Evolutionary conservation across 306 rosid species (phyloP).

Genomic region (Gastrolobium villosum): DNA sequence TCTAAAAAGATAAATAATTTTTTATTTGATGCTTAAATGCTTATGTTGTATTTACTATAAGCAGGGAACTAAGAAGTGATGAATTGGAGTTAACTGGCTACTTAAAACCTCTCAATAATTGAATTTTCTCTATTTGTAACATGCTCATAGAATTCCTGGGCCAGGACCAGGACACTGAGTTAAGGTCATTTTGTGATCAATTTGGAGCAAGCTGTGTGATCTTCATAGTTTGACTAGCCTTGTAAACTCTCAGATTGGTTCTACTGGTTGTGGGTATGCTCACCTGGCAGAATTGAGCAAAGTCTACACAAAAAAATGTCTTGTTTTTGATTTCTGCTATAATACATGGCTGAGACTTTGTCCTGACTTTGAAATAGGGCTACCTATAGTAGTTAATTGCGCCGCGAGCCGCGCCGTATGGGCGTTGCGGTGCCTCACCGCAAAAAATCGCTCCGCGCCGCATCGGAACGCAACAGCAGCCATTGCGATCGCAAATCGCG

Average conservation of each 20-base stretch:
- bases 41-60: neutral
- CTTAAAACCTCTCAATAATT: neutral
- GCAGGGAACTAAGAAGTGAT: neutral
- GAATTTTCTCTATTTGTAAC: constrained; percentile 8
- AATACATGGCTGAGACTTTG: neutral
- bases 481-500: too few species aligned
- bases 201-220: constrained; percentile 7
- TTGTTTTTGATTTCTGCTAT: neutral
- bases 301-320: neutral
- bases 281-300: neutral
- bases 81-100: constrained; percentile 15
- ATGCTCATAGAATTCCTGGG: neutral
- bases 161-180: neutral
- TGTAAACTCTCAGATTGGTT: neutral
- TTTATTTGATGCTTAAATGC: neutral
- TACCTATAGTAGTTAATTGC: too few species aligned
- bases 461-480: too few species aligned
- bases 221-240: constrained; percentile 14
- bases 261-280: neutral
- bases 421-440: too few species aligned
- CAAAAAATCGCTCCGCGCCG: too few species aligned
- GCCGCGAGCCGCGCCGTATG: too few species aligned
- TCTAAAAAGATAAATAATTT: too few species aligned
- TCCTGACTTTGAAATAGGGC: constrained; percentile 4
- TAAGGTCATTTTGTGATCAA: constrained; percentile 21